Percentiles rank a stretch among this genome's conserved stretches.
phyloP scores from a whole-genome alignment of 805 yeast species.

The Pichia rugopelliculosa region DNA sequence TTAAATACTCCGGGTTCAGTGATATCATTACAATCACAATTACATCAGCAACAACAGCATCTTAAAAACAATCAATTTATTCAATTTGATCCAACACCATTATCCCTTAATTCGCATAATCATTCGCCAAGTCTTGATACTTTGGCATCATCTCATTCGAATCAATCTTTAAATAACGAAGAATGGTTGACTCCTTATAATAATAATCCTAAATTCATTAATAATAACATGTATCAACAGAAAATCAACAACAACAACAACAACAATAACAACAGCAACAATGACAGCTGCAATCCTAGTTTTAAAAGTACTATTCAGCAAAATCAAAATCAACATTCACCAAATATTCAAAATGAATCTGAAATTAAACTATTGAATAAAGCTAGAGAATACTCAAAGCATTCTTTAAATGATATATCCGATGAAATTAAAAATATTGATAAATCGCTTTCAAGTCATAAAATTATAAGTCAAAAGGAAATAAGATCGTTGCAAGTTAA shows the following conservation, averaged over 20 bases:
- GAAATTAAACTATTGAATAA: not conserved
- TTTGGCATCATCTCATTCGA: conserved; percentile 2
- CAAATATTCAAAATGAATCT: not conserved
- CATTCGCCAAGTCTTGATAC: conserved; percentile 6
- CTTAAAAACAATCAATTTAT: not conserved
- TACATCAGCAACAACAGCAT: not conserved
- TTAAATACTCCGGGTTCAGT: not conserved
- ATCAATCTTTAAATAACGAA: conserved; percentile 1
- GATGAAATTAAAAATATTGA: conserved; percentile 1
- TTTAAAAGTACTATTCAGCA: no score
- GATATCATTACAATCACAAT: not conserved
- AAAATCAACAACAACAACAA: not conserved
- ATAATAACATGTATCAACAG: not conserved
- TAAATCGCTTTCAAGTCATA: not conserved
- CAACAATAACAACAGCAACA: not conserved
- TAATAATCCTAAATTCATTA: not conserved
- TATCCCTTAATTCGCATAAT: conserved; percentile 2
- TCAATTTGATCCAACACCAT: conserved; percentile 6
- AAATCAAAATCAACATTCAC: not conserved
- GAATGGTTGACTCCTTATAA: conserved; percentile 1
- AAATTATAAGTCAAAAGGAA: conserved; percentile 11
- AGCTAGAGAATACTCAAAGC: not conserved
- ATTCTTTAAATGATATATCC: not conserved
- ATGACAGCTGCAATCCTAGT: not conserved
- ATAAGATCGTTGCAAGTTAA: conserved; percentile 17